Percentiles rank a stretch among this genome's conserved stretches.
These are phyloP conservation scores for Podosphaera leucotricha DNA, from an alignment of 2,329 filamentous ascomycete genomes.

Conservation along the genomic window DNA sequence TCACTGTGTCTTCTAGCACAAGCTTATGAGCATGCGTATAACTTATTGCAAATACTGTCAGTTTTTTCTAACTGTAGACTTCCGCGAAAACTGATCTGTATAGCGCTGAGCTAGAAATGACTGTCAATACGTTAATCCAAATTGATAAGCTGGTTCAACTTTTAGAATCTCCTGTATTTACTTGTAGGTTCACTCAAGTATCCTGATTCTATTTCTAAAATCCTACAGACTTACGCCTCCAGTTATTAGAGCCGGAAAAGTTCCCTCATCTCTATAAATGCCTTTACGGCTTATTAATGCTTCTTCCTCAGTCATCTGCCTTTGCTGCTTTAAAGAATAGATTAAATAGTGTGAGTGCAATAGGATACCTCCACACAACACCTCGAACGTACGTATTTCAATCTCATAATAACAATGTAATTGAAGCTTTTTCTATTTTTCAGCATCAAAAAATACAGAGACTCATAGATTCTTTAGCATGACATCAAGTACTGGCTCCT, in stretches of 20 bases:
- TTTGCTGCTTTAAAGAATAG: constrained; percentile 94
- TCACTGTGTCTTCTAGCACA: constrained; percentile 87
- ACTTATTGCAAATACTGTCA: constrained; percentile 84
- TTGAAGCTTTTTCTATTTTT: constrained; percentile 14
- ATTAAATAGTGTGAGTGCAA: constrained; percentile 88
- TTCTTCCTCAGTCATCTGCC: constrained; percentile 90
- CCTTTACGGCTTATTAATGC: constrained; percentile 88
- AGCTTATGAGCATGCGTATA: constrained; percentile 94
- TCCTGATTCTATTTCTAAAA: constrained; percentile 5
- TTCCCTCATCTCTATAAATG: constrained; percentile 95
- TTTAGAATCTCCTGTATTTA: constrained; percentile 92
- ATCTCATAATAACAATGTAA: constrained; percentile 17
- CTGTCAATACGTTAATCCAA: constrained; percentile 93
- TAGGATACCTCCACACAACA: constrained; percentile 75
- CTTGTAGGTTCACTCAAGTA: constrained; percentile 36
- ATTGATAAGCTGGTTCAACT: constrained; percentile 96
- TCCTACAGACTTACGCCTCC: constrained; percentile 59
- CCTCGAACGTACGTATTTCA: constrained; percentile 45
- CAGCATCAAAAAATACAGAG: constrained; percentile 14
- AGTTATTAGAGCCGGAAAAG: constrained; percentile 83
- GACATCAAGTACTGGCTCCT: constrained; percentile 23
- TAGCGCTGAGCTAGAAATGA: constrained; percentile 93
- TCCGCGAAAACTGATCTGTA: constrained; percentile 12
- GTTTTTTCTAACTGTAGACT: background rate
- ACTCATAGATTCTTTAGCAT: constrained; percentile 19